Base-by-base conservation (phyloP, 305 asterid genomes). In the Fraxinus sp. region DNA sequence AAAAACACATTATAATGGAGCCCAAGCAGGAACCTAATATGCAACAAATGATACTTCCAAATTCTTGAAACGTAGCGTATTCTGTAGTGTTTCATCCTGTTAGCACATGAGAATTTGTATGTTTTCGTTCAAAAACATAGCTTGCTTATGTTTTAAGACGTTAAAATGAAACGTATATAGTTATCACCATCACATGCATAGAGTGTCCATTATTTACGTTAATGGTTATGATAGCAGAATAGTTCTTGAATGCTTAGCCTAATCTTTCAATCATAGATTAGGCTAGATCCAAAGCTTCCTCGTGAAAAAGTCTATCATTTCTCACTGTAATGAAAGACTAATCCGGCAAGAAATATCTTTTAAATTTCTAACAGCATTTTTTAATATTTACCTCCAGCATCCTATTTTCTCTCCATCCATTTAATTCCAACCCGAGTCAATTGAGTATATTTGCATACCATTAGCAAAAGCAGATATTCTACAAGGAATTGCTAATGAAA, bases 351-450 rank as follows among this genome's bases (percentile, higher is more conserved):
- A 75, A 43, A 22, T 36, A 32, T 73, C 28, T 55, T 71, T 70
- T 35, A 16, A 68, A 20, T 32, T 43, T 26, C 32, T 36, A 1
- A 22, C 28, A 41, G n/a, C 18, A 35, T 35, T 46, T 55, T n/a
- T 79, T 35, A 24, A 43, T 16, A 32, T 30, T 71, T 2, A 59
- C 35, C 62, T 82, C 46, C 82, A 7, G 28, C 84, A 73, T 77
- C 64, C 68, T 68, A 66, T 76, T 73, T 75, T 79, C 81, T 30
- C 76, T 16, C 18, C 20, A 18, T 57, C 59, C 81, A 82, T 49
- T 62, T 70, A 66, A 68, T 26, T 83, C 75, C 37, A n/a, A 33
- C 66, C 55, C 83, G 64, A 75, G 78, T 74, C 80, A 81, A 83
- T 26, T 55, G 62, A 77, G 80, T 70, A 75, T 33, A 75, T 52